phyloP scores from a whole-genome alignment of 768 basidiomycete species.

The Fistulinella prunicolor region DNA sequence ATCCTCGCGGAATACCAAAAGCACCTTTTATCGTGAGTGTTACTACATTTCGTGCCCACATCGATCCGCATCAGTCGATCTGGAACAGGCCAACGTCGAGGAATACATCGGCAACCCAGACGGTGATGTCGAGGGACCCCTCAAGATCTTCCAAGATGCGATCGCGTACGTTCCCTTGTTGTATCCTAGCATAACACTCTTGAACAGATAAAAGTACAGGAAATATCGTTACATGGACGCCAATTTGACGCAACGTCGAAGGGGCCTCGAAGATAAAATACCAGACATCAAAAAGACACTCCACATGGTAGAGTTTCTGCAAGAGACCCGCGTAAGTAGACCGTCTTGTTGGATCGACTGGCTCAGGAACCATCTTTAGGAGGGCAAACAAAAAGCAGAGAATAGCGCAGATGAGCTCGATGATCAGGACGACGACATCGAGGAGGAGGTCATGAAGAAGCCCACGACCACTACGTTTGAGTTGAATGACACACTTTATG shows the following conservation, averaged over 20 bases:
- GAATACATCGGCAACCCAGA: slow-evolving; percentile 80
- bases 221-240: slow-evolving; percentile 99
- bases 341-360: background rate
- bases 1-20: slow-evolving; percentile 90
- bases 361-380: slow-evolving; percentile 36
- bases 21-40: slow-evolving; percentile 87
- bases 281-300: slow-evolving; percentile 94
- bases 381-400: slow-evolving; percentile 50
- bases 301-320: slow-evolving; percentile 80
- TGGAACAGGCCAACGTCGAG: slow-evolving; percentile 74
- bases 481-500: slow-evolving; percentile 92
- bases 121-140: slow-evolving; percentile 69
- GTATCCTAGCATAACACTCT: slow-evolving; percentile 9
- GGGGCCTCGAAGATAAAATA: slow-evolving; percentile 87
- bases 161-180: slow-evolving; percentile 66
- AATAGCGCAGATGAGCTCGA: slow-evolving; percentile 45
- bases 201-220: slow-evolving; percentile 46
- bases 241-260: slow-evolving; percentile 73
- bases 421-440: slow-evolving; percentile 54
- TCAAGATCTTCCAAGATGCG: slow-evolving; percentile 87
- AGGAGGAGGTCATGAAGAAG: slow-evolving; percentile 35
- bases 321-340: slow-evolving; percentile 60
- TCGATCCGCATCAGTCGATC: slow-evolving; percentile 2
- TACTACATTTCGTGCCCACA: background rate
- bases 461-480: slow-evolving; percentile 86